Base-by-base conservation (phyloP, 1,284 basidiomycete species). In the Apiotrichum domesticum region DNA sequence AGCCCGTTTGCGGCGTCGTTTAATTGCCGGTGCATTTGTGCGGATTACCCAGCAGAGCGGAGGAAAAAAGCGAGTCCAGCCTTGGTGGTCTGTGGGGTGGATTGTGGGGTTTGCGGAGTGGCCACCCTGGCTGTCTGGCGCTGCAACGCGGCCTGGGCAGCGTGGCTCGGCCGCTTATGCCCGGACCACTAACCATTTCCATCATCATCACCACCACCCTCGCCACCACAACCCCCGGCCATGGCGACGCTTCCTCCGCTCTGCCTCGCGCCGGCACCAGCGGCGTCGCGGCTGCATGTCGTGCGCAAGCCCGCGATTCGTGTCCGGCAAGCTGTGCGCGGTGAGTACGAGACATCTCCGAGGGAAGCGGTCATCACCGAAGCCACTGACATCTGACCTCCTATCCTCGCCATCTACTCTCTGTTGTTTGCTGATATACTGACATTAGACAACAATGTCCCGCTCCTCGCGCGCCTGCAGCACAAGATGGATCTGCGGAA, bases 361-460 rank as follows among this genome's bases (percentile, higher is more conserved):
- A 8, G n/a, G 35, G 4, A 15, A 29, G 47, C 47, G 47, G 47
- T 15, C 14, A 49, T 49, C 21, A 37, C 47, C 47, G 47, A 49
- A 39, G 11, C 40, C 47, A 29, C 29, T 29, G 29, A 29, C 29
- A 29, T 29, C 29, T 29, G 29, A 29, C 29, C 2, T 29, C 29
- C 29, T 3, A 3, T 29, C 29, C 29, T 29, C 29, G 29, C 29
- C 3, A 3, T 29, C 42, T 41, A 35, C 42, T 7, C 8, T 13
- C 8, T 10, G 11, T 15, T 8, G 29, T 5, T 5, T 29, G 11
- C 7, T 32, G 10, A 11, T 5, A 8, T 11, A 44, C 57, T 57
- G 42, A 59, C 49, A 15, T 6, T 42, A 94, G 91, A 93, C 78
- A 92, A 94, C 78, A 93, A 93, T 76, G 83, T 94, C 61, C 86